Evolutionary conservation across 768 basidiomycete genomes (phyloP), one percentile per base, ranked within the genome.

Genomic region (Wakefieldia striispora): DNA sequence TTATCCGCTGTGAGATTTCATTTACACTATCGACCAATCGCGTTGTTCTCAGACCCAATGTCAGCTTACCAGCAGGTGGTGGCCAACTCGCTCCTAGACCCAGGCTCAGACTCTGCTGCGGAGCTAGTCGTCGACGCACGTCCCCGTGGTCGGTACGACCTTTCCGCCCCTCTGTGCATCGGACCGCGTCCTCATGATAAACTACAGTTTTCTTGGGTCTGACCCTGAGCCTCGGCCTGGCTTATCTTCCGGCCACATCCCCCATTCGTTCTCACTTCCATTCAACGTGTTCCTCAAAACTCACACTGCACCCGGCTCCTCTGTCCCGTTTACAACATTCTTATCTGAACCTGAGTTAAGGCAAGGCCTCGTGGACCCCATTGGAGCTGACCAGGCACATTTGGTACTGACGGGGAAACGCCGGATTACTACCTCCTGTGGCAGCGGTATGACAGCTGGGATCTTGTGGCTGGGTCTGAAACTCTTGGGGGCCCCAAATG

Each of bases 401-500:
- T 64, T 75, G 36, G 72, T 95, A 10, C 69, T 87, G 39, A 65
- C 74, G 11, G 89, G 88, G 16, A 69, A 82, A 52, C 73, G 78
- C 44, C 63, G 74, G 19, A 80, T 95, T 26, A 78, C 85, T 6
- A 82, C 88, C 12, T 87, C 78, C 50, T 99, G 95, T 71, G 95
- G 95, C 43, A 95, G 91, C 63, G 95, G 95, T 38, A 97, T 99
- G 95, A 97, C 95, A n/a, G 95, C 95, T 11, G 91, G 81, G 3
- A 75, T 97, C 13, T 75, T 97, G 6, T 97, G 97, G 95, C 75
- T 97, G 50, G 94, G 91, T n/a, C 73, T 97, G 54, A 81, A 88
- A 65, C 60, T 88, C 33, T 59, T 93, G 40, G 84, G 82, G 13
- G 79, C 80, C 5, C 67, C 78, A 45, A 72, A 74, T 20, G 72